Evolutionary conservation across 1,139 yeast genomes (phyloP).

Genomic region (Saccharomyces hybrid): DNA sequence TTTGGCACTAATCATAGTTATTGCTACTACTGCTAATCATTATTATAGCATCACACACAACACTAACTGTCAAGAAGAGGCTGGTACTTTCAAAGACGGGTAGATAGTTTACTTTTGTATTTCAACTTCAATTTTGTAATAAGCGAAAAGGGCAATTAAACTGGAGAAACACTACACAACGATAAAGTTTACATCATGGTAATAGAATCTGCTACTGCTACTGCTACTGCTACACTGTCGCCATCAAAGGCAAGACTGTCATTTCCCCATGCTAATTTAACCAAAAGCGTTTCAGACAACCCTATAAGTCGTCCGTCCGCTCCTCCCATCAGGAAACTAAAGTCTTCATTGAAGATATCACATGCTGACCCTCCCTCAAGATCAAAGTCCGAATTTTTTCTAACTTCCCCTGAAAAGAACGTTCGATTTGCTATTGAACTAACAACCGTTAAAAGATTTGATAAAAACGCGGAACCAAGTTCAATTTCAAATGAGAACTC

Average conservation of each 20-base stretch:
- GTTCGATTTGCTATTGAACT: constrained; percentile 30
- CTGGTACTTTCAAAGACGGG: background rate
- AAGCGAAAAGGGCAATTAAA: background rate
- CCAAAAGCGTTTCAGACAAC: background rate
- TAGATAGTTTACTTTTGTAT: background rate
- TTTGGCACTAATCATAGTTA: background rate
- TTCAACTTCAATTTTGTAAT: background rate
- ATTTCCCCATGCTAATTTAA: background rate
- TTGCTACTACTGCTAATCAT: background rate
- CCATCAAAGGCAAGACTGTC: background rate
- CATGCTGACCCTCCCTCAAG: background rate
- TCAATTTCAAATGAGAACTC: constrained; percentile 19
- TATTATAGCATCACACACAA: background rate
- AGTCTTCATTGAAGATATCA: background rate
- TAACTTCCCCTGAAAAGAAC: background rate
- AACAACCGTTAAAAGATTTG: constrained; percentile 29
- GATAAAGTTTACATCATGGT: background rate
- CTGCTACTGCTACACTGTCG: background rate
- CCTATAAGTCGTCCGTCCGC: background rate
- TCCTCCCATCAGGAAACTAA: background rate
- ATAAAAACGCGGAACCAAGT: constrained; percentile 25
- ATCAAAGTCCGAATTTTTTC: background rate
- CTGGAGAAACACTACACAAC: background rate
- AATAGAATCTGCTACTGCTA: background rate
- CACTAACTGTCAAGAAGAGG: background rate